phyloP scores from a whole-genome alignment of 2,329 filamentous ascomycete species.

The Beauveria brongniartii region DNA sequence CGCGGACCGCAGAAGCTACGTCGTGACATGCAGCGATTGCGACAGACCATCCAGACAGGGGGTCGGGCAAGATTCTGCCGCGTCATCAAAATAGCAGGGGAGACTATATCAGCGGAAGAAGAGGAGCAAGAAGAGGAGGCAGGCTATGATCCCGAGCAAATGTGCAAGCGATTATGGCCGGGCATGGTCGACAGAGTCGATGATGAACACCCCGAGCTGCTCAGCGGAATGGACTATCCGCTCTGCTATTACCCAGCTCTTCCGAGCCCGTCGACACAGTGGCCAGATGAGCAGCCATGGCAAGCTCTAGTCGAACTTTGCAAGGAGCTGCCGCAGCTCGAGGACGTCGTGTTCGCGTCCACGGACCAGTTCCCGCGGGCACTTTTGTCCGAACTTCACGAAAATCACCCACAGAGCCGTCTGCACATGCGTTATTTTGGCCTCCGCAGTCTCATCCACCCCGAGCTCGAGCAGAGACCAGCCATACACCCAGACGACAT shows the following conservation, averaged over 20 bases:
- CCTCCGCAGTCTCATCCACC: not conserved
- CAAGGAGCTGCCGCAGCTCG: not conserved
- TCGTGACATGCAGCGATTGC: not conserved
- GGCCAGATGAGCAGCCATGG: conserved; percentile 5
- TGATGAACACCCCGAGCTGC: not conserved
- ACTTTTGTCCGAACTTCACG: not conserved
- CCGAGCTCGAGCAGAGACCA: not conserved
- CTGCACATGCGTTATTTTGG: conserved; percentile 4
- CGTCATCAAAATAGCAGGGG: conserved; percentile 1
- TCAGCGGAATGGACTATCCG: conserved; percentile 4
- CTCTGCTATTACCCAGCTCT: too few species aligned
- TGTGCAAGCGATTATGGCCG: too few species aligned
- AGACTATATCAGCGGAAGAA: not conserved
- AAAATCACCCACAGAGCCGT: not conserved
- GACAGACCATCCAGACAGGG: not conserved
- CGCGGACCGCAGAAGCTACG: conserved; percentile 2
- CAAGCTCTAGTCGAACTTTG: not conserved
- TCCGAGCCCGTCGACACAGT: not conserved
- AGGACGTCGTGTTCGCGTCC: conserved; percentile 2
- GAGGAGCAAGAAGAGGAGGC: not conserved
- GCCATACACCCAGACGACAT: not conserved
- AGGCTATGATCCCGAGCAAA: not conserved
- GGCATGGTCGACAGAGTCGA: too few species aligned
- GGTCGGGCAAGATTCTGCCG: not conserved
- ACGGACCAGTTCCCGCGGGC: not conserved